Evolutionary conservation across 768 basidiomycete species (phyloP), one percentile per base, ranked within the genome.

Genomic region (Leucosporidium creatinivorum): DNA sequence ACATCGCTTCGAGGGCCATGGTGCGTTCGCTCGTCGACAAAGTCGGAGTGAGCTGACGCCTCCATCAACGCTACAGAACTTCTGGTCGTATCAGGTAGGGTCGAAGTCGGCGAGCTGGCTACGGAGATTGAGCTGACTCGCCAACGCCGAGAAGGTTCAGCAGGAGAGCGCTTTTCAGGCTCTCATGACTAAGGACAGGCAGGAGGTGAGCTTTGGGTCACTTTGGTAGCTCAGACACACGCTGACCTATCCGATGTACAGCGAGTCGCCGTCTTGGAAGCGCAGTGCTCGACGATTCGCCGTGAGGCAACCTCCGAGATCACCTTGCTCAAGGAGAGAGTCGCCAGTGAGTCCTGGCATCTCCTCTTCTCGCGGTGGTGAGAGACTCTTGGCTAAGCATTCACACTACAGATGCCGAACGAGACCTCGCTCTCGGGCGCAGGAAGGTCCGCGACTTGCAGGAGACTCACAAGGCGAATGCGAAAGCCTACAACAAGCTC

Each of bases 401-500:
- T 3, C 3, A 9, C 50, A 9, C 30, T 4, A 26, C 66, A 69
- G 67, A 17, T 4, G 17, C 59, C 19, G 60, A 73, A 50, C 59
- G 50, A 21, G 74, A 74, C 21, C 65, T 76, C 57, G 73, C 74
- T 21, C 26, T 65, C 8, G 69, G 73, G 54, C 63, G 63, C 10
- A 62, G 73, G 7, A 69, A 73, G 39, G 64, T 63, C 5, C 68
- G 67, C n/a, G 73, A 76, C 23, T 62, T 75, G 4, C 68, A 73
- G n/a, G 73, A 77, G 33, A 62, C 69, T n/a, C 64, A 74, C 68
- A 61, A 62, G 30, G 61, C 60, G 26, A 75, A 72, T 48, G 66
- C 73, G 39, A 74, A 73, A 39, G 74, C 75, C n/a, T 77, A 77
- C 59, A 58, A 51, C 12, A 76, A 76, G 68, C 73, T 77, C 55